Conservation (phyloP, 2,329 filamentous ascomycete species). For the Cryphonectria naterciae region DNA sequence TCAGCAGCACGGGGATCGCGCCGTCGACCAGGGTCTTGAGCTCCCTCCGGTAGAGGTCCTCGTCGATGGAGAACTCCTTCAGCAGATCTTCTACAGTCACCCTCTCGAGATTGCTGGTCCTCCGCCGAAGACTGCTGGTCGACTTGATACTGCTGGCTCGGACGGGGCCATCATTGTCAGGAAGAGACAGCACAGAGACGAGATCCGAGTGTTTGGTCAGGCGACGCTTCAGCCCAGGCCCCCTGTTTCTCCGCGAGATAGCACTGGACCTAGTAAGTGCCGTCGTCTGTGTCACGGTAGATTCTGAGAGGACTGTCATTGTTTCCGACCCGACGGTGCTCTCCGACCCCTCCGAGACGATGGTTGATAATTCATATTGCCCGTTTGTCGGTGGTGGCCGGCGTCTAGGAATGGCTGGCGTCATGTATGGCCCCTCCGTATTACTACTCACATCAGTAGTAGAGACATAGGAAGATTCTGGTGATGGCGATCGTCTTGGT, state of each 20-base stretch:
- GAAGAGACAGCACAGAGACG: conserved; percentile 85
- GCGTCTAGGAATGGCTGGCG: conserved; percentile 32
- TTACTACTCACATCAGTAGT: conserved; percentile 31
- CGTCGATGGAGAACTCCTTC: conserved; percentile 79
- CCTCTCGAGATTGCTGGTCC: conserved; percentile 66
- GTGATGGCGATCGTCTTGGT: conserved; percentile 39
- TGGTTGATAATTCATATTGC: conserved; percentile 60
- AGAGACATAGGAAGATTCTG: conserved; percentile 35
- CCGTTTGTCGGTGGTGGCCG: conserved; percentile 57
- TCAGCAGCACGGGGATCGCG: conserved; percentile 89
- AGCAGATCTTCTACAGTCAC: conserved; percentile 78
- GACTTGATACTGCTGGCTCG: conserved; percentile 74
- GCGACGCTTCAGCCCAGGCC: conserved; percentile 67
- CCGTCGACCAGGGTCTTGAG: conserved; percentile 92
- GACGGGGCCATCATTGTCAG: conserved; percentile 60
- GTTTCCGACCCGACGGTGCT: conserved; percentile 53
- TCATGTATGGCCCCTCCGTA: conserved; percentile 34
- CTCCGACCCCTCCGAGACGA: conserved; percentile 56
- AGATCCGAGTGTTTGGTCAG: conserved; percentile 92
- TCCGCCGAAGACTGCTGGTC: conserved; percentile 76
- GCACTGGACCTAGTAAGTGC: conserved; percentile 52
- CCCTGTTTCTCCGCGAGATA: conserved; percentile 50
- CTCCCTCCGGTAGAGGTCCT: conserved; percentile 86
- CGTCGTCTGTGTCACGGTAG: conserved; percentile 59
- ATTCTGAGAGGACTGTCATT: conserved; percentile 53